Base-by-base conservation (phyloP, 139 green algal species). In the Auxenochlorella pyrenoidosa region DNA sequence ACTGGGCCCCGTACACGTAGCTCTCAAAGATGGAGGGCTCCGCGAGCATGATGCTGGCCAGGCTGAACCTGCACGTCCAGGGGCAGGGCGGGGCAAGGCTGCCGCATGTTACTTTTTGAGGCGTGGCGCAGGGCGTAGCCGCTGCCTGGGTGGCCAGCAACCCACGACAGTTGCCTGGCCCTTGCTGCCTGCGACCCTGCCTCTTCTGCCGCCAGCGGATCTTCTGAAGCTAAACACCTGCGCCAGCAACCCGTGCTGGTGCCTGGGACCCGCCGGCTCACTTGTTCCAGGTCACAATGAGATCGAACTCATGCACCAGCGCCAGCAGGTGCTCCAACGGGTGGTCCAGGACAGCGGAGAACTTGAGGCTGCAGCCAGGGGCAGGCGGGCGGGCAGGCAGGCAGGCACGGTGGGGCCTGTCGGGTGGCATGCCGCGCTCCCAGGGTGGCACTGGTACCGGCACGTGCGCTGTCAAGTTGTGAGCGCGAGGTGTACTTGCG, bases 231-330 rank as follows among this genome's bases (percentile, higher is more conserved):
- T 6, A 10, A 54, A 6, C 47, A 54, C 47, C 47, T 54, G 47
- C 47, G 47, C 47, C 47, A n/a, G n/a, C n/a, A n/a, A n/a, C n/a
- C n/a, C n/a, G n/a, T n/a, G n/a, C n/a, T n/a, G 47, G 8, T 58
- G 47, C 47, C 47, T 58, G 47, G 47, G 8, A 12, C 63, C 22
- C 63, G 34, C 5, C 34, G 18, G 24, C 82, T 58, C 47, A 86
- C 68, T 88, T 91, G 66, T 91, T 91, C 88, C 88, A 91, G 22
- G 73, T 86, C 6, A 77, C 38, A 3, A 91, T 73, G 26, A 91
- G 78, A 58, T 91, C 88, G 26, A 85, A 91, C 86, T 91, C 88
- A 41, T 89, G 84, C 5, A 68, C 60, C 47, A 91, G 34, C 3
- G 83, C 83, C 75, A 91, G 60, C 41, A 91, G 59, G 84, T 91